Percentiles rank a stretch among this genome's conserved stretches.
These are phyloP conservation scores for Chaetomium tenue DNA, from an alignment of 495 filamentous ascomycete genomes.

Conservation along the genomic window DNA sequence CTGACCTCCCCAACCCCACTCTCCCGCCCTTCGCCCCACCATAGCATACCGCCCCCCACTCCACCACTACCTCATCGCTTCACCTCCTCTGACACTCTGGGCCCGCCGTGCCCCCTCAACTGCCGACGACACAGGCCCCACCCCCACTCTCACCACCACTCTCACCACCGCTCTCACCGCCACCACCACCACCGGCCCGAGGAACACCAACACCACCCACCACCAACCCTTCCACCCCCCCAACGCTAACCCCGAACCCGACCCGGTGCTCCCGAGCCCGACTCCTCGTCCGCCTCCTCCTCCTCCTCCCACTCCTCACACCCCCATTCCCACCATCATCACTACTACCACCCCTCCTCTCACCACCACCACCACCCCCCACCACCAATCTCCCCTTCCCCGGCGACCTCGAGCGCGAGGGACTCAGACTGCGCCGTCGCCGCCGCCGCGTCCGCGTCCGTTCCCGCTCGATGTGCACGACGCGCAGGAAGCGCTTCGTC, in stretches of 20 bases:
- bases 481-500: slow-evolving; percentile 3
- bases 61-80: not conserved
- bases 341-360: not conserved
- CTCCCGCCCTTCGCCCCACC: not conserved
- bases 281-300: slow-evolving; percentile 24
- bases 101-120: not conserved
- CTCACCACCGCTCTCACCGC: not conserved
- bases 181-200: not conserved
- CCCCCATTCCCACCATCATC: not conserved
- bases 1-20: slow-evolving; percentile 12
- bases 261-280: slow-evolving; percentile 11
- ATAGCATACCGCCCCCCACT: not conserved
- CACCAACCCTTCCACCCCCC: not conserved
- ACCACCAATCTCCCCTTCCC: not conserved
- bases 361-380: not conserved
- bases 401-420: slow-evolving; percentile 23
- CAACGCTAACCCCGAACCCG: not conserved
- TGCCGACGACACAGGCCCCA: slow-evolving; percentile 3
- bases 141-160: slow-evolving; percentile 3
- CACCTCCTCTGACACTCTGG: not conserved
- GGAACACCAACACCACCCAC: not conserved
- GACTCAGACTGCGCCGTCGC: slow-evolving; percentile 25
- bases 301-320: slow-evolving; percentile 22
- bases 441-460: not conserved
- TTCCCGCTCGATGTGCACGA: slow-evolving; percentile 3